phyloP scores from a whole-genome alignment of 1,284 basidiomycete species.

The Gymnopus androsaceus region DNA sequence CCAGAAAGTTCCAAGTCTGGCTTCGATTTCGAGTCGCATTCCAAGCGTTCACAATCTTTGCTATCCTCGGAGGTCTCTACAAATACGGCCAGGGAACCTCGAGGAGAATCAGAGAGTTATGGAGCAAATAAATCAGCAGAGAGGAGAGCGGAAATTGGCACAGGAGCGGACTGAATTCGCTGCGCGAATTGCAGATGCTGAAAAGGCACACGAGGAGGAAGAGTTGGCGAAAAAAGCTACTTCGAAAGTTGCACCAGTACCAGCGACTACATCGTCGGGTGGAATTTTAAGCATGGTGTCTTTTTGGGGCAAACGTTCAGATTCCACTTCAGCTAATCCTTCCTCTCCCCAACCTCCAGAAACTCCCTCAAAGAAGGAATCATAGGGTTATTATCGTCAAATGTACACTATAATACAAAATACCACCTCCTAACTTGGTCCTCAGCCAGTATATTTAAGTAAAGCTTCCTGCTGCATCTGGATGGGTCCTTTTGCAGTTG shows the following conservation, averaged over 20 bases:
- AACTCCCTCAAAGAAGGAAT: neutral
- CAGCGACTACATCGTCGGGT: neutral
- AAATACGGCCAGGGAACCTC: constrained; percentile 29
- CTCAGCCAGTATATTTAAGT: no score
- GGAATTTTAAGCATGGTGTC: neutral
- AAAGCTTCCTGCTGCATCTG: no score
- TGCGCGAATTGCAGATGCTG: constrained; percentile 53
- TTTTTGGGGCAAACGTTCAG: neutral
- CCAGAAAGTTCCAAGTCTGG: constrained; percentile 74
- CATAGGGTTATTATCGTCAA: neutral
- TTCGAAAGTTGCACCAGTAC: neutral
- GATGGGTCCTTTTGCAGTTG: neutral
- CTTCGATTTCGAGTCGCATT: constrained; percentile 76
- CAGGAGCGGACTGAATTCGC: constrained; percentile 46
- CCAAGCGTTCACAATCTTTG: constrained; percentile 76
- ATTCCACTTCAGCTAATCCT: neutral
- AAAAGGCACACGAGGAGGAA: constrained; percentile 46
- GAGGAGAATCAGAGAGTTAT: constrained; percentile 19
- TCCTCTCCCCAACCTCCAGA: no score
- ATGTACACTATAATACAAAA: neutral
- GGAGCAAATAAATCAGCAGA: constrained; percentile 43
- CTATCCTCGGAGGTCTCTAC: constrained; percentile 67
- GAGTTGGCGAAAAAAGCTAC: constrained; percentile 23
- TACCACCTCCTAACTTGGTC: neutral
- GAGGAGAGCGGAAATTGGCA: constrained; percentile 55